Conservation (phyloP, 2,329 filamentous ascomycete genomes). For the Furcasterigmium furcatum region DNA sequence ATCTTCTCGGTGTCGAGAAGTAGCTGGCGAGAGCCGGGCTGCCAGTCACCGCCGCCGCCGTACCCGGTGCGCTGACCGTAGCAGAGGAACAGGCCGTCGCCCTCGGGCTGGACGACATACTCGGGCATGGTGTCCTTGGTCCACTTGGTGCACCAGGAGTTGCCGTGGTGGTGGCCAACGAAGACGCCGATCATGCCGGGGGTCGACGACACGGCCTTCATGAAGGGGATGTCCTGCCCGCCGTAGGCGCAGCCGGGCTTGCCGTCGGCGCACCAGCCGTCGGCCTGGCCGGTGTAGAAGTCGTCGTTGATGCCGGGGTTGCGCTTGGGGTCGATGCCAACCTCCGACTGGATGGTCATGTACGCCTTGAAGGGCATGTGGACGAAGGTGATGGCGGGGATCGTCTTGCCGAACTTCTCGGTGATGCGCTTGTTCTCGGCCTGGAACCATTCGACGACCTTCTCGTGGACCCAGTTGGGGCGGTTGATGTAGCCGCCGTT, state of each 20-base stretch:
- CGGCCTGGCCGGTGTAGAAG: background rate
- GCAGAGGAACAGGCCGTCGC: slow-evolving; percentile 36
- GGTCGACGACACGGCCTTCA: slow-evolving; percentile 44
- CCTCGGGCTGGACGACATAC: slow-evolving; percentile 10
- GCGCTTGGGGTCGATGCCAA: slow-evolving; percentile 22
- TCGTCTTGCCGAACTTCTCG: slow-evolving; percentile 10
- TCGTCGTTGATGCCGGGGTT: slow-evolving; percentile 27
- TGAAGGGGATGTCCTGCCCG: slow-evolving; percentile 44
- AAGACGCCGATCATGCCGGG: slow-evolving; percentile 45
- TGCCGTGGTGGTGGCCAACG: slow-evolving; percentile 55
- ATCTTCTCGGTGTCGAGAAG: slow-evolving; percentile 8
- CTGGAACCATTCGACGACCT: slow-evolving; percentile 41
- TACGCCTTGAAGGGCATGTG: slow-evolving; percentile 14
- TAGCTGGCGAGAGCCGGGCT: slow-evolving; percentile 48
- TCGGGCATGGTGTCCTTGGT: slow-evolving; percentile 1
- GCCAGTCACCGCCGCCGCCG: slow-evolving; percentile 65
- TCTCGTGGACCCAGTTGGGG: slow-evolving; percentile 40
- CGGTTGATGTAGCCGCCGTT: slow-evolving; percentile 15
- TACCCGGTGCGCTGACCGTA: slow-evolving; percentile 69
- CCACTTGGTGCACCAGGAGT: slow-evolving; percentile 39
- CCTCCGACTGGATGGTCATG: slow-evolving; percentile 9
- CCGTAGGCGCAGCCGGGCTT: slow-evolving; percentile 23
- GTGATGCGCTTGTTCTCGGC: slow-evolving; percentile 19
- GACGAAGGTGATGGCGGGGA: slow-evolving; percentile 15
- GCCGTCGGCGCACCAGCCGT: slow-evolving; percentile 13